phyloP scores from a whole-genome alignment of 139 green algal species.

The Tetraselmis striata region DNA sequence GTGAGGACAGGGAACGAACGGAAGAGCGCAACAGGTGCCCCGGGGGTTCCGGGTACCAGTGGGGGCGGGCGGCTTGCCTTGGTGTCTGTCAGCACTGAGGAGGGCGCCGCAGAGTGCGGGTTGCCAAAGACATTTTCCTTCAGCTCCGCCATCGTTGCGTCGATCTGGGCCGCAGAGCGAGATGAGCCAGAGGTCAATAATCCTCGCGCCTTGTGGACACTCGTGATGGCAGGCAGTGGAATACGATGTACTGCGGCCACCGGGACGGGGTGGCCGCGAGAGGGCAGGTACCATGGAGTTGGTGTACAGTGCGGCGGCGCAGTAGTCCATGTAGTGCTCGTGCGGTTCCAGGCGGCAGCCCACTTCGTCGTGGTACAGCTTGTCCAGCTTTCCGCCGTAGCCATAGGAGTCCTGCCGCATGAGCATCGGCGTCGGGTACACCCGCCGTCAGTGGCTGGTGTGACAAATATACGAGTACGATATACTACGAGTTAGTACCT shows the following conservation, averaged over 20 bases:
- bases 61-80: conserved; percentile 7
- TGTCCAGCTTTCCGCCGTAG: conserved; percentile 46
- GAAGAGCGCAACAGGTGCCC: no score
- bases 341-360: conserved; percentile 42
- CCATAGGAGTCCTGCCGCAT: conserved; percentile 30
- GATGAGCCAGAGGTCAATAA: no score
- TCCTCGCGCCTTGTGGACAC: no score
- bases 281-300: conserved; percentile 3
- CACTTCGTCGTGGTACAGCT: conserved; percentile 49
- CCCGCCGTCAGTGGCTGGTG: no score
- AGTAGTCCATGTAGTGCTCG: conserved; percentile 76
- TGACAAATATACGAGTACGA: no score
- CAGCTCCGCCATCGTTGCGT: conserved; percentile 20
- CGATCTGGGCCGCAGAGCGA: not conserved
- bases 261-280: no score
- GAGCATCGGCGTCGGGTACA: no score
- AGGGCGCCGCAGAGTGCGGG: conserved; percentile 65
- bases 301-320: conserved; percentile 24
- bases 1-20: no score
- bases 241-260: no score
- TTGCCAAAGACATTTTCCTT: conserved; percentile 59
- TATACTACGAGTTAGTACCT: no score
- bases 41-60: no score
- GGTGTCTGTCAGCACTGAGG: conserved; percentile 35
- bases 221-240: no score